Evolutionary conservation across 179 eudicot genomes (phyloP), one percentile per base, ranked within the genome.

Genomic region (Beta corolliflora): DNA sequence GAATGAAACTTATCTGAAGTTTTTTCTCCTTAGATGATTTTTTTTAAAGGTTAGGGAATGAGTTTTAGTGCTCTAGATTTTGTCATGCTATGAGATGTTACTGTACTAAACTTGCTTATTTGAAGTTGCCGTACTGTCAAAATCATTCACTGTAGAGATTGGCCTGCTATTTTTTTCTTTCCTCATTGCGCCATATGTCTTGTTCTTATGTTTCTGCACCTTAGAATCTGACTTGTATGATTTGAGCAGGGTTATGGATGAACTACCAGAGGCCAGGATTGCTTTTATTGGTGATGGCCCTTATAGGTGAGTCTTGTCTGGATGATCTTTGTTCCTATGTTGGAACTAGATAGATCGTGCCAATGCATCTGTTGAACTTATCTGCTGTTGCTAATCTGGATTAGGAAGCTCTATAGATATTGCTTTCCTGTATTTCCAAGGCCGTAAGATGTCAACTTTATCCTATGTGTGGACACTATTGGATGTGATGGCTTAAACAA

Each of bases 271-370:
- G 73, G 97, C 94, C 70, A 88, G 98, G 79, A 96, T 96, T 80
- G 99, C 98, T 73, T 90, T 96, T 83, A 83, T 96, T 66, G 99
- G 99, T 23, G 99, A 96, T 83, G 99, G 99, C 2, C 99, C 99
- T 56, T 93, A 94, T 81, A 87, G 99, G 99, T 94, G 76, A 86
- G 79, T 45, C 65, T 46, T 76, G 12, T 79, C 36, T 44, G 29
- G 67, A 15, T 58, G 48, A 18, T 58, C 41, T 21, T 46, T 18
- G 19, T 56, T 19, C 31, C 44, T 78, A 10, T 71, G 8, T 48
- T 48, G 0, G 7, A 4, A 48, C 52, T 58, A 58, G 63, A 14
- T 58, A 58, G 63, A 14, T 58, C 25, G 16, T 64, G 41, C 44
- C 44, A n/a, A 72, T 72, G 76, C 41, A 19, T 11, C 48, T n/a